A percentile compares a stretch with the other conserved stretches of the same genome.
Conservation (phyloP, 305 asterid species). For the Caryopteris hybrid region DNA sequence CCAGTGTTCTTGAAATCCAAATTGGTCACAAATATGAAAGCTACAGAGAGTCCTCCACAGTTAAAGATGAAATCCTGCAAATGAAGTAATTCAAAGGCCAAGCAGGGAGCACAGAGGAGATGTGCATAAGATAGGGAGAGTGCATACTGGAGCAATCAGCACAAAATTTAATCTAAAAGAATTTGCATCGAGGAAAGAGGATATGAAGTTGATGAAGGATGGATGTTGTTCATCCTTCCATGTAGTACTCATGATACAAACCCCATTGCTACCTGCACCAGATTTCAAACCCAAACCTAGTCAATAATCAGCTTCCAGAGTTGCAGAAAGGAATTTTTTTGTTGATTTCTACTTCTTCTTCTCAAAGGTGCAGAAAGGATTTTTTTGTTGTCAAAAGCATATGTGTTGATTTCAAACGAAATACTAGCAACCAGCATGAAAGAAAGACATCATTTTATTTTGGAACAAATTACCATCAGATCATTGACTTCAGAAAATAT, state of each 20-base stretch:
- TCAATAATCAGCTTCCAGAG: constrained; percentile 2
- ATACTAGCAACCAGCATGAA: not conserved
- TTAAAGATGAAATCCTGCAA: constrained; percentile 92
- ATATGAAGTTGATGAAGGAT: constrained; percentile 77
- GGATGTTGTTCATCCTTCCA: constrained; percentile 86
- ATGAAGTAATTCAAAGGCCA: constrained; percentile 16
- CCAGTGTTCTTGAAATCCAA: constrained; percentile 46
- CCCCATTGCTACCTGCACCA: constrained; percentile 65
- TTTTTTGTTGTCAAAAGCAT: not conserved
- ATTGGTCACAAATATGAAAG: constrained; percentile 65
- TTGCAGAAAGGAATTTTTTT: no score
- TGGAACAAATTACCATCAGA: not conserved
- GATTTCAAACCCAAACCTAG: constrained; percentile 4
- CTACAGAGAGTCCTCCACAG: constrained; percentile 84
- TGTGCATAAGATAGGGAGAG: constrained; percentile 15
- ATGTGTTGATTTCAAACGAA: not conserved
- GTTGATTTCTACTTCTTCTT: no score
- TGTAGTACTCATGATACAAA: constrained; percentile 73
- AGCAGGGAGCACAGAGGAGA: not conserved
- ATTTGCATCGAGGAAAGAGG: constrained; percentile 62
- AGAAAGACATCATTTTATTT: not conserved
- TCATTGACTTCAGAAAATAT: not conserved
- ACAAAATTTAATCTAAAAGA: constrained; percentile 62
- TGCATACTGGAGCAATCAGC: constrained; percentile 71
- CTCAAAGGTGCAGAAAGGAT: not conserved